phyloP scores from a whole-genome alignment of 1,139 yeast genomes.

The Candida glucosophila region DNA sequence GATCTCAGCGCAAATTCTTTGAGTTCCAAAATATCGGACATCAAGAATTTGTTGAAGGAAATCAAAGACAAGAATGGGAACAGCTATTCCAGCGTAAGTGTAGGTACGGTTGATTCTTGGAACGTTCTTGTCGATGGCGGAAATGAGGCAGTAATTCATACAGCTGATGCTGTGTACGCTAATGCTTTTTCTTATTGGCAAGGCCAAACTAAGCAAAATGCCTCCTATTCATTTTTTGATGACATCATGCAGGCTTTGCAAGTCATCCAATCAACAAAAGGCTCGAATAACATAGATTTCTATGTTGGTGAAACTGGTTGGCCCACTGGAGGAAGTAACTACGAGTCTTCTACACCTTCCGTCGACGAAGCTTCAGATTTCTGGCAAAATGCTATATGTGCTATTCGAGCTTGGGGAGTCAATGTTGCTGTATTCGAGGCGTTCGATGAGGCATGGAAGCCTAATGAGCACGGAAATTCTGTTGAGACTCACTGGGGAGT shows the following conservation, averaged over 20 bases:
- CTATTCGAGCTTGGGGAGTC: slow-evolving; percentile 91
- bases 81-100: slow-evolving; percentile 61
- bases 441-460: slow-evolving; percentile 93
- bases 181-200: slow-evolving; percentile 99
- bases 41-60: slow-evolving; percentile 46
- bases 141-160: slow-evolving; percentile 60
- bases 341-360: slow-evolving; percentile 55
- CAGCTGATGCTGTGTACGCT: slow-evolving; percentile 78
- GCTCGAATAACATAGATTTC: slow-evolving; percentile 73
- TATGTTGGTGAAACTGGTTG: slow-evolving; percentile 99
- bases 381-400: slow-evolving; percentile 88
- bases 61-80: slow-evolving; percentile 77
- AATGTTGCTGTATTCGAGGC: slow-evolving; percentile 92
- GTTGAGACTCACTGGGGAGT: slow-evolving; percentile 96
- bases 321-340: slow-evolving; percentile 85
- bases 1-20: slow-evolving; percentile 66
- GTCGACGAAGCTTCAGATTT: slow-evolving; percentile 63
- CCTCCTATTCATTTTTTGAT: slow-evolving; percentile 86
- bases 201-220: slow-evolving; percentile 75
- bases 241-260: slow-evolving; percentile 96
- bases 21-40: slow-evolving; percentile 51
- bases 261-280: slow-evolving; percentile 75
- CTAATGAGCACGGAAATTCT: slow-evolving; percentile 74
- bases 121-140: slow-evolving; percentile 77
- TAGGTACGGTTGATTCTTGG: slow-evolving; percentile 97